These are phyloP conservation scores for Luffa aegyptiaca DNA, from an alignment of 306 rosid species.

Conservation along the genomic window DNA sequence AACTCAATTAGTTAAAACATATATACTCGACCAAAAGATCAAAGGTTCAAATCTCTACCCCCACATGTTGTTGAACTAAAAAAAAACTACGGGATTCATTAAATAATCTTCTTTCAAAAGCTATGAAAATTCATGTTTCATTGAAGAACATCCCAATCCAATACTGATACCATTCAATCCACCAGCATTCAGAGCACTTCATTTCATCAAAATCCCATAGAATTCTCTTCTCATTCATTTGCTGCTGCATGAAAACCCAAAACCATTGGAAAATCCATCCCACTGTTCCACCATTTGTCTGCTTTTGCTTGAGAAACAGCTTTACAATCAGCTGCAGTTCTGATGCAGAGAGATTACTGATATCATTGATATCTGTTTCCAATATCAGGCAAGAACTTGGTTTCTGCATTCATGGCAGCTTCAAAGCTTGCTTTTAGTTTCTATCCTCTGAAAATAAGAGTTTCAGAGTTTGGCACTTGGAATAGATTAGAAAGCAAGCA, in stretches of 20 bases:
- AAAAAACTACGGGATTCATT: too few relatives aligned
- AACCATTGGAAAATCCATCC: not conserved
- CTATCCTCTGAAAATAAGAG: not conserved
- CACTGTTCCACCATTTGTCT: not conserved
- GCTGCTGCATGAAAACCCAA: not conserved
- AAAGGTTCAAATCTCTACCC: not conserved
- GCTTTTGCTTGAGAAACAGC: not conserved
- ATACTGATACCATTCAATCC: not conserved
- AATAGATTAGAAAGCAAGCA: conserved; percentile 1
- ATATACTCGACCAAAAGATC: too few relatives aligned
- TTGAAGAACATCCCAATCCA: not conserved
- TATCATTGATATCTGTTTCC: not conserved
- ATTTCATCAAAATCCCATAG: not conserved
- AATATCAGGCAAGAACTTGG: not conserved
- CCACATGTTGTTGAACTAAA: not conserved
- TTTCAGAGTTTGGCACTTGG: not conserved
- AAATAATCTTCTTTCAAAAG: not conserved
- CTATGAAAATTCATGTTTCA: not conserved
- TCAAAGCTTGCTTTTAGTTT: conserved; percentile 2
- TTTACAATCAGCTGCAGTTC: not conserved
- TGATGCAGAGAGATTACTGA: not conserved
- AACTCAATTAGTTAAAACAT: too few relatives aligned
- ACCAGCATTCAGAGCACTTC: not conserved
- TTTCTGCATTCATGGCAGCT: not conserved
- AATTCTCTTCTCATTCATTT: not conserved